phyloP scores from a whole-genome alignment of 768 basidiomycete genomes.

The Paxillus rubicundulus region DNA sequence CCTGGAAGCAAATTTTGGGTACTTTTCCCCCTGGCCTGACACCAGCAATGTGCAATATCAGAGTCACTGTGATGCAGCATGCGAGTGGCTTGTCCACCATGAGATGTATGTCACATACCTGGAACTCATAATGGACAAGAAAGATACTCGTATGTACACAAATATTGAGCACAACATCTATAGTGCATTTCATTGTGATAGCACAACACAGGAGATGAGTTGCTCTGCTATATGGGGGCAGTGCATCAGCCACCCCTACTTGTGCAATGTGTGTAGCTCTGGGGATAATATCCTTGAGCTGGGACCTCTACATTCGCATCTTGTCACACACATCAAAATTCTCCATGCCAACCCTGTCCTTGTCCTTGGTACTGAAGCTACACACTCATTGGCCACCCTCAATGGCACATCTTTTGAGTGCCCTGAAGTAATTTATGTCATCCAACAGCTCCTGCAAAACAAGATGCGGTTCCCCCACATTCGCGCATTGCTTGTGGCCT shows the following conservation, averaged over 20 bases:
- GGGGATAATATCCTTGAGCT: slow-evolving; percentile 26
- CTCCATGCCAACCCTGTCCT: slow-evolving; percentile 22
- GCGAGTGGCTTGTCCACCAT: neutral
- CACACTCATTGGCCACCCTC: slow-evolving; percentile 14
- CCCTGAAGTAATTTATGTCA: slow-evolving; percentile 30
- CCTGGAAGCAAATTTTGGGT: no score
- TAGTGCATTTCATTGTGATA: slow-evolving; percentile 21
- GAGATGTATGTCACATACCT: neutral
- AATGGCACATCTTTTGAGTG: slow-evolving; percentile 28
- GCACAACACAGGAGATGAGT: slow-evolving; percentile 30
- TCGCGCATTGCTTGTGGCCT: slow-evolving; percentile 18
- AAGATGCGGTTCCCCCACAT: slow-evolving; percentile 28
- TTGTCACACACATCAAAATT: slow-evolving; percentile 3
- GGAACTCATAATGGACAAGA: neutral
- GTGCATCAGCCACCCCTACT: slow-evolving; percentile 28
- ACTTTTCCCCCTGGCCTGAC: no score
- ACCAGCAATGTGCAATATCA: no score
- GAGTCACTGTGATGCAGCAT: no score
- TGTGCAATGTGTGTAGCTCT: slow-evolving; percentile 21
- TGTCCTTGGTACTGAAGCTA: slow-evolving; percentile 17
- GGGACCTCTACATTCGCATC: slow-evolving; percentile 21
- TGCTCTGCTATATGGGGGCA: slow-evolving; percentile 25
- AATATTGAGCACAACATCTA: slow-evolving; percentile 29
- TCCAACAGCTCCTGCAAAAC: slow-evolving; percentile 36
- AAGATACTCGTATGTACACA: neutral